Conservation (phyloP, 768 basidiomycete species). For the Leccinellum luteum region DNA sequence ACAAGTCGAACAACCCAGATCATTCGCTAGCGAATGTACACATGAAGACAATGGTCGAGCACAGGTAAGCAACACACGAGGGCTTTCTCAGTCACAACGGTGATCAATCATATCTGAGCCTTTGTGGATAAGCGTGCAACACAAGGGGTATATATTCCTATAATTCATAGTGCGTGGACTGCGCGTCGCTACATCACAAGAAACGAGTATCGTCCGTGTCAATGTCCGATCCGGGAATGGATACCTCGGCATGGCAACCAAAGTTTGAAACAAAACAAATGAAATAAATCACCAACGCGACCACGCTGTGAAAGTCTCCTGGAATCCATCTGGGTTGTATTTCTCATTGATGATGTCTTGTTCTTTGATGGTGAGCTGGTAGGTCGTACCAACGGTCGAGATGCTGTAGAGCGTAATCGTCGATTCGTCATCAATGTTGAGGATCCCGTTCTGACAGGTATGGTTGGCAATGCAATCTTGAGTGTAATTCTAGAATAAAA, state of each 20-base stretch:
- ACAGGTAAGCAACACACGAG: not conserved
- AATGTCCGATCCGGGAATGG: not conserved
- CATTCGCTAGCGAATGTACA: constrained; percentile 1
- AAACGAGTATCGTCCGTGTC: not conserved
- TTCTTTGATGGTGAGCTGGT: constrained; percentile 39
- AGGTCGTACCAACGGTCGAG: constrained; percentile 46
- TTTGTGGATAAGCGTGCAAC: too few relatives aligned
- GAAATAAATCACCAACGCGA: constrained; percentile 19
- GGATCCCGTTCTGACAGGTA: constrained; percentile 43
- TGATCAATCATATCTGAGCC: too few relatives aligned
- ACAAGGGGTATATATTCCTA: not conserved
- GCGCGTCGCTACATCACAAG: not conserved
- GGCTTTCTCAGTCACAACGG: not conserved
- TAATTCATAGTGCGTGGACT: not conserved
- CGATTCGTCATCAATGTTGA: constrained; percentile 42
- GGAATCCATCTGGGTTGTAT: constrained; percentile 44
- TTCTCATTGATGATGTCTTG: constrained; percentile 35
- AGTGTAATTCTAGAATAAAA: constrained; percentile 36
- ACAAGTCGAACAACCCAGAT: constrained; percentile 15
- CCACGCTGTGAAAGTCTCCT: constrained; percentile 40
- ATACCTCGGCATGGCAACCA: not conserved
- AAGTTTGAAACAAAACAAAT: not conserved
- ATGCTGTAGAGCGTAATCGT: constrained; percentile 42
- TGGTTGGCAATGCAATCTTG: constrained; percentile 36
- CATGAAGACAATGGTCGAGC: constrained; percentile 3